Base-by-base conservation (phyloP, 768 basidiomycete genomes). In the Lactarius akahatsu region DNA sequence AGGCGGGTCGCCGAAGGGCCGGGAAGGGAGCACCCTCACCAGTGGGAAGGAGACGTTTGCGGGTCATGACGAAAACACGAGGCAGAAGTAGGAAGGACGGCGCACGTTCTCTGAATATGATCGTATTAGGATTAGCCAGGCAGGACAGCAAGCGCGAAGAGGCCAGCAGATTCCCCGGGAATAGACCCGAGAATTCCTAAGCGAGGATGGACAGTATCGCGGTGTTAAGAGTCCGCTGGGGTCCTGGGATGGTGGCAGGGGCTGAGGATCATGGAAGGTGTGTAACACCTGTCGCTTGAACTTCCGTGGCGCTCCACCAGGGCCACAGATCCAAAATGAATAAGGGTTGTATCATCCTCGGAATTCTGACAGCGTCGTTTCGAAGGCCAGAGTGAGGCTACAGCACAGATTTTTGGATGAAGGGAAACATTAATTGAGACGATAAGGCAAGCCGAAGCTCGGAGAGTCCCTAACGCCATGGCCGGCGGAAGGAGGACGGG, bases 111-210 rank as follows among this genome's bases (percentile, higher is more conserved):
- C 15, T 7, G 23, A 47, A 36, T 41, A 56, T 8, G 13, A 38
- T 26, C 45, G 23, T 10, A 34, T 26, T 56, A 36, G 15, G 15
- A 41, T 56, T 50, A 28, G 38, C 34, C 43, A 43, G 47, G 13
- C 34, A 32, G 38, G 13, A 36, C 23, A 10, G 62, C n/a, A 63
- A n/a, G 40, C 32, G 43, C 26, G 18, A 23, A 3, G 23, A 47
- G 20, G 65, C 65, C 65, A 66, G 65, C 65, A 62, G 65, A 54
- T 66, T 66, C 36, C 18, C 65, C 65, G 65, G 41, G 43, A 40
- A 36, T 28, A 57, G 13, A 55, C 11, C 65, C 60, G 55, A 62
- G 40, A 26, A 65, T 61, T 56, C 59, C 64, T 61, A 45, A 41
- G 32, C 1, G 57, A 38, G 57, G 23, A 45, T 34, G 28, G 47